Base-by-base conservation (phyloP, 2,329 filamentous ascomycete species). In the Cercospora sp. region DNA sequence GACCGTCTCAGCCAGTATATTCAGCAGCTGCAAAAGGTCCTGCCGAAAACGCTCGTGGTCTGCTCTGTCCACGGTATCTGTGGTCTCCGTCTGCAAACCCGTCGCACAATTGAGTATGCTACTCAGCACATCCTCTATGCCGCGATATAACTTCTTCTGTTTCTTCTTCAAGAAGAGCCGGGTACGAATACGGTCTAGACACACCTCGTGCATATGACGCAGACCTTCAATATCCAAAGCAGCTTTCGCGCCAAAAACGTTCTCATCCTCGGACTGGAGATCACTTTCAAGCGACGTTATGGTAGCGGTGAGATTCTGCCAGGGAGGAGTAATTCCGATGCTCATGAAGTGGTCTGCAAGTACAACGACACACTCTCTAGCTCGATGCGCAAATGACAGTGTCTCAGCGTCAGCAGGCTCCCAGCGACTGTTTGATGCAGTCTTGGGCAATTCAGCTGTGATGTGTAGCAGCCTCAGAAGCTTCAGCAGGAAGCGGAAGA, bases 341-440 rank as follows among this genome's bases (percentile, higher is more conserved):
- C 94, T 91, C 70, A 96, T 90, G 73, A 94, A 91, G 75, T 97
- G 95, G 1, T 89, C 86, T 45, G 89, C 87, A 0, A 97, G 79
- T 9, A 87, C 87, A 0, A 87, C 85, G 26, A 97, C 84, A 72
- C 98, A 94, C 77, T 95, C 90, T 63, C 92, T 89, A 0, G 92
- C 90, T 76, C 97, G 91, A 42, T 90, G 85, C 5, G 89, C 85
- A 72, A 97, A 93, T 60, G 45, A 36, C 23, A 66, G 48, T 5
- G 63, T 55, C 23, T 40, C 8, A 7, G 28, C 18, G 13, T 64
- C 28, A 5, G 33, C 31, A 5, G 48, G 18, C n/a, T 59, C 53
- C 36, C 26, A 58, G 9, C 59, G 16, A 13, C 53, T 60, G 48
- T 48, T 62, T 26, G 28, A n/a, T 65, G 69, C 71, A 71, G 5